phyloP scores from a whole-genome alignment of 2,329 filamentous ascomycete genomes.

The Akanthomyces muscarius region DNA sequence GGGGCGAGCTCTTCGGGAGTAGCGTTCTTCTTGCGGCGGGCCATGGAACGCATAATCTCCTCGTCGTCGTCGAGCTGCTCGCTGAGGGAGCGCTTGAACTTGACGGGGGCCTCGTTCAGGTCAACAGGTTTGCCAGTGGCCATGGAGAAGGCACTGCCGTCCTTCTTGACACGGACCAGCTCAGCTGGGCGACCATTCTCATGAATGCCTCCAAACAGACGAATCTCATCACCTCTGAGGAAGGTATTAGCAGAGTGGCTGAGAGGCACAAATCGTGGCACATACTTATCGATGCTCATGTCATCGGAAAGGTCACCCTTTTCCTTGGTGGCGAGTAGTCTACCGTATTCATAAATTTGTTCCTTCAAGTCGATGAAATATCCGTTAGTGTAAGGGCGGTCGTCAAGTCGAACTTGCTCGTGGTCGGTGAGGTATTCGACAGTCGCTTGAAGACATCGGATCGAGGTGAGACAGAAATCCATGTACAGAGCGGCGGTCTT shows the following conservation, averaged over 20 bases:
- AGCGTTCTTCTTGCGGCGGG: conserved; percentile 89
- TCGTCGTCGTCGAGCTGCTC: conserved; percentile 74
- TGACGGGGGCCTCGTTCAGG: conserved; percentile 45
- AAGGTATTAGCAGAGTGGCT: conserved; percentile 28
- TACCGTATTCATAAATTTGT: conserved; percentile 86
- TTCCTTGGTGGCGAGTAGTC: conserved; percentile 73
- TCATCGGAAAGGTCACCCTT: conserved; percentile 56
- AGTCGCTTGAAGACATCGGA: conserved; percentile 84
- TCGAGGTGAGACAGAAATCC: conserved; percentile 84
- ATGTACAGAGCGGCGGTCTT: conserved; percentile 69
- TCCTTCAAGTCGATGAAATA: conserved; percentile 97
- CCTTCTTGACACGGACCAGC: conserved; percentile 75
- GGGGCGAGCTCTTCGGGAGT: conserved; percentile 77
- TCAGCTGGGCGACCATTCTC: conserved; percentile 80
- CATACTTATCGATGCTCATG: conserved; percentile 58
- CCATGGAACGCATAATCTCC: conserved; percentile 86
- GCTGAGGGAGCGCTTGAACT: conserved; percentile 63
- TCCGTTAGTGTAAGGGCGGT: conserved; percentile 89
- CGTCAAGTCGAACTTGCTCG: conserved; percentile 78
- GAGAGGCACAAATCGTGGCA: conserved; percentile 31
- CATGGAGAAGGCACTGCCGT: conserved; percentile 76
- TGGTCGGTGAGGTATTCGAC: conserved; percentile 80
- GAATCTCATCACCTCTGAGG: conserved; percentile 60
- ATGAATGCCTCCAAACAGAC: conserved; percentile 74
- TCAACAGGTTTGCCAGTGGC: conserved; percentile 64